Base-by-base conservation (phyloP, 2,329 filamentous ascomycete species). In the Epichloe bromicola region DNA sequence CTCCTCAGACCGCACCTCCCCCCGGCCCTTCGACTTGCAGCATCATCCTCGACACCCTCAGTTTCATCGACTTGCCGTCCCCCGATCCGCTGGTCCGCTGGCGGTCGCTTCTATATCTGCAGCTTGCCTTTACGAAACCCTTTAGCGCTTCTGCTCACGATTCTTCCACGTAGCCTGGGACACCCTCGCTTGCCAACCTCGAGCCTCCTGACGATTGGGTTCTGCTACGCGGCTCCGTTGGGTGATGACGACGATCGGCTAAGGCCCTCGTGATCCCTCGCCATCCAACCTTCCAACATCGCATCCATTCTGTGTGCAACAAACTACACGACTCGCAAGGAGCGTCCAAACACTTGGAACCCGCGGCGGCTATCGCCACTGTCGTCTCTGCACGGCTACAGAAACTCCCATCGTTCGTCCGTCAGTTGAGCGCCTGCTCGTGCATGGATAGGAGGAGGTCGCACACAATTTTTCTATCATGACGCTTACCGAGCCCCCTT, bases 401-500 rank as follows among this genome's bases (percentile, higher is more conserved):
- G 12, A n/a, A 33, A 30, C 34, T 19, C 10, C 34, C 41, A 6
- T 30, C 26, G 26, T 37, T 23, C 8, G 44, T 40, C 33, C 19
- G 15, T 33, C 37, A n/a, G 14, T 30, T 41, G 33, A 23, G 39
- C 38, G 44, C 40, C 39, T 7, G 26, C 39, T 34, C 26, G 41
- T 51, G 26, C 36, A 51, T 42, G 49, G 49, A 51, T 48, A 19
- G 36, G 23, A 20, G 42, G 7, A 20, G 42, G 7, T 30, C 43
- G 36, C 46, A 19, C 17, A 46, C 23, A 15, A 40, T 53, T 36
- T 49, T 49, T 34, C 45, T 56, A 54, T 59, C 55, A 62, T 53
- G 52, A 39, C 46, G 11, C 19, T 56, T 59, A 67, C 65, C 63
- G 56, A 59, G 42, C 57, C 67, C 43, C 66, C 69, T 15, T 69